Evolutionary conservation across 1,139 yeast species (phyloP).

Genomic region (Nakaseomyces sp.): DNA sequence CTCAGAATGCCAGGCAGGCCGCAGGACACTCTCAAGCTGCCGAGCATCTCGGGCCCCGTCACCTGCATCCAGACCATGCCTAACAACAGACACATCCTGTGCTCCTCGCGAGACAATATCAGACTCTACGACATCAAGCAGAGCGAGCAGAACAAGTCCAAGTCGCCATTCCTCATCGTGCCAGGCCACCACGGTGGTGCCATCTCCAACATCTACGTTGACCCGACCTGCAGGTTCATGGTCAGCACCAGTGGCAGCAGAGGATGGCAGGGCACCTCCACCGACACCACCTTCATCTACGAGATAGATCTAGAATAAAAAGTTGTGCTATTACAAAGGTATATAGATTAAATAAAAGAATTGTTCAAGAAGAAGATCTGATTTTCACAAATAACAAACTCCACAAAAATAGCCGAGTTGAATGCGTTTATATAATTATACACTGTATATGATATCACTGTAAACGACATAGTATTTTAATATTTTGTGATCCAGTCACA

Average conservation of each 20-base stretch:
- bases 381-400: too few relatives aligned
- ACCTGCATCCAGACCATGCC: conserved; percentile 76
- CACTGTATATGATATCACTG: too few relatives aligned
- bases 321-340: not conserved
- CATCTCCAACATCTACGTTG: conserved; percentile 62
- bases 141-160: conserved; percentile 30
- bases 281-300: conserved; percentile 74
- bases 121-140: conserved; percentile 60
- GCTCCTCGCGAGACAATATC: conserved; percentile 87
- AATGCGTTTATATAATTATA: too few relatives aligned
- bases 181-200: conserved; percentile 64
- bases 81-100: conserved; percentile 64
- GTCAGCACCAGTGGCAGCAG: conserved; percentile 89
- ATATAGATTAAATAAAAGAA: not conserved
- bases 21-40: conserved; percentile 58
- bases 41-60: conserved; percentile 86
- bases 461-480: not conserved
- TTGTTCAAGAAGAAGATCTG: too few relatives aligned
- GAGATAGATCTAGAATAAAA: conserved; percentile 42
- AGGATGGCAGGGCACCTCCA: conserved; percentile 83
- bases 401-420: too few relatives aligned
- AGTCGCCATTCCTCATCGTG: conserved; percentile 43
- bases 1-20: conserved; percentile 52
- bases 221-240: conserved; percentile 80
- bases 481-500: not conserved